Evolutionary conservation across 129 eudicot genomes (phyloP), one percentile per base, ranked within the genome.

Genomic region (Lactuca saligna): DNA sequence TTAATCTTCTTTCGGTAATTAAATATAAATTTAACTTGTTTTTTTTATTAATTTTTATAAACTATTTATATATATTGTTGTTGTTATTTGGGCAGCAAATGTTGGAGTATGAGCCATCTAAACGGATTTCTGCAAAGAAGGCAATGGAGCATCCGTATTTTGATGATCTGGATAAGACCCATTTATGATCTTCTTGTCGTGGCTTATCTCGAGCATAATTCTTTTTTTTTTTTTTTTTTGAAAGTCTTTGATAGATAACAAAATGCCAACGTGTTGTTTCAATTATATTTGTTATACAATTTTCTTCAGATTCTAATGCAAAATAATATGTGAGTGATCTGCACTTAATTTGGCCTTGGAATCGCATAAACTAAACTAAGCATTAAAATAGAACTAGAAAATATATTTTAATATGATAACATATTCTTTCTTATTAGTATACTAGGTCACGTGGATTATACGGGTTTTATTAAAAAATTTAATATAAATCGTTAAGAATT

Each of bases 101-200:
- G 96, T 70, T 91, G 78, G 82, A 82, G 59, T 88, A 86, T 82
- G 98, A 91, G 53, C 97, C 98, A 59, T 69, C 91, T 12, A 80
- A 73, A 62, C 66, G 96, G 76, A 91, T 91, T 37, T 91, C 98
- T 5, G 98, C 98, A 2, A 91, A 91, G 79, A 79, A 84, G 73
- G 98, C 98, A 49, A 88, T 88, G 96, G 91, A 91, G 12, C 96
- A 91, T 60, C 91, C 84, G 5, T 91, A 91, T 72, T 91, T 91
- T 25, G 83, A 91, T 80, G 94, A 81, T 70, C 63, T 91, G 20
- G 91, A 91, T 78, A 88, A 91, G 89, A 65, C 93, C 38, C 0
- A 9, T 54, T 86, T 86, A 60, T 88, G 74, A 80, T 6, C 50
- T 11, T 13, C n/a, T 13, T 9, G 5, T 14, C 5, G 35, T 73